Conservation (phyloP, 2,329 filamentous ascomycete genomes). For the Sclerotinia minor region DNA sequence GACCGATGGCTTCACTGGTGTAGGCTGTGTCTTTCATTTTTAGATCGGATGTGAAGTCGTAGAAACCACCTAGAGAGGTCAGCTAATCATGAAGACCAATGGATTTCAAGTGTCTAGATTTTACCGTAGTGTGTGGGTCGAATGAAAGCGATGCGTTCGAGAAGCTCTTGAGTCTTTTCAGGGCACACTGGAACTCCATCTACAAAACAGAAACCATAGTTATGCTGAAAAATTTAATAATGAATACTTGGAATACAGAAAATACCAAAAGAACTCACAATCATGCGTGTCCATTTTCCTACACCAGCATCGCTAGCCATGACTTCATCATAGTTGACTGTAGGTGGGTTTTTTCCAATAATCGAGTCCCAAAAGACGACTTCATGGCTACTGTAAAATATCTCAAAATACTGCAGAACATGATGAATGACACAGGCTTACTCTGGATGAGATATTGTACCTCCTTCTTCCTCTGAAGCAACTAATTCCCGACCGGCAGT, state of each 20-base stretch:
- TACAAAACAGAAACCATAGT: conserved; percentile 77
- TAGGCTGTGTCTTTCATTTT: conserved; percentile 89
- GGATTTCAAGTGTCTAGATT: conserved; percentile 23
- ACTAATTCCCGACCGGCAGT: not conserved
- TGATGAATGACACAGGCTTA: not conserved
- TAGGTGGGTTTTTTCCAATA: conserved; percentile 52
- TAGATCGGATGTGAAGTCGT: conserved; percentile 87
- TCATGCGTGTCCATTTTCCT: conserved; percentile 60
- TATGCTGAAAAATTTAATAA: conserved; percentile 51
- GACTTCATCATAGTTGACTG: conserved; percentile 59
- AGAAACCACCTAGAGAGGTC: conserved; percentile 58
- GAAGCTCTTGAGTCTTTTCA: conserved; percentile 68
- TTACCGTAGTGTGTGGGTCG: conserved; percentile 86
- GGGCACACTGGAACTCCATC: conserved; percentile 67
- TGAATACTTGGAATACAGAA: not conserved
- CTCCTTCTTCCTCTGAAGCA: not conserved
- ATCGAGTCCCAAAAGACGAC: conserved; percentile 43
- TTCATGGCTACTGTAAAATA: not conserved
- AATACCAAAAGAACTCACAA: conserved; percentile 50
- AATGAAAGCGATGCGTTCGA: conserved; percentile 83
- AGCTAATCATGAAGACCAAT: conserved; percentile 21
- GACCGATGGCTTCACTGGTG: conserved; percentile 69
- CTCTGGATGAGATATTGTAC: not conserved
- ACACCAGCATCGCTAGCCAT: conserved; percentile 59
- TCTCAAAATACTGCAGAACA: not conserved